Conservation (phyloP, 768 basidiomycete genomes). For the Leccinum obscurum region DNA sequence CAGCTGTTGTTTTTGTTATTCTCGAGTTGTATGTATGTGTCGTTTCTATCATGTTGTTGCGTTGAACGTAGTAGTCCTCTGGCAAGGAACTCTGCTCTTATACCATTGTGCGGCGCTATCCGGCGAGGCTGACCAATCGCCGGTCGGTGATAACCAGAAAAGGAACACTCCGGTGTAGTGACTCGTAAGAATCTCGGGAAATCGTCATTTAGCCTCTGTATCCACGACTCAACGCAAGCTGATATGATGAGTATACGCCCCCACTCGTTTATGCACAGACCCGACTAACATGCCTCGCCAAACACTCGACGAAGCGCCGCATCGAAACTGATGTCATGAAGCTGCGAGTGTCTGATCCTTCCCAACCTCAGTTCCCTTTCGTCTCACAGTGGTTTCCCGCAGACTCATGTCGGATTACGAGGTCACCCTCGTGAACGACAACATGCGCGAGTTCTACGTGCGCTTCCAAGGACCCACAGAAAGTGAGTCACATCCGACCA, state of each 20-base stretch:
- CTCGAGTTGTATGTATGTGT: slow-evolving; percentile 18
- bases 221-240: slow-evolving; percentile 16
- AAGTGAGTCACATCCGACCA: slow-evolving; percentile 56
- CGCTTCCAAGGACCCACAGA: slow-evolving; percentile 92
- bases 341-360: slow-evolving; percentile 55
- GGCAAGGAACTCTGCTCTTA: slow-evolving; percentile 17
- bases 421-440: slow-evolving; percentile 96
- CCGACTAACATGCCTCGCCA: slow-evolving; percentile 30
- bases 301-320: slow-evolving; percentile 85
- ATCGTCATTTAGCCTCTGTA: slow-evolving; percentile 16
- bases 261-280: slow-evolving; percentile 20
- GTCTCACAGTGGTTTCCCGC: slow-evolving; percentile 18
- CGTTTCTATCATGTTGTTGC: slow-evolving; percentile 23
- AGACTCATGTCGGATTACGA: slow-evolving; percentile 99
- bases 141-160: slow-evolving; percentile 20
- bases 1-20: slow-evolving; percentile 4
- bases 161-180: slow-evolving; percentile 19
- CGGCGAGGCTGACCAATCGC: not conserved
- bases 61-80: slow-evolving; percentile 9
- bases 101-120: not conserved
- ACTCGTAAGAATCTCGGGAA: slow-evolving; percentile 8
- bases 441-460: slow-evolving; percentile 98
- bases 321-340: slow-evolving; percentile 99
- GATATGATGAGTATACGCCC: slow-evolving; percentile 61
- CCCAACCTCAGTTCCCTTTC: not conserved